Base-by-base conservation (phyloP, 1,284 basidiomycete species). In the Pseudomicrostroma phylloplanum region DNA sequence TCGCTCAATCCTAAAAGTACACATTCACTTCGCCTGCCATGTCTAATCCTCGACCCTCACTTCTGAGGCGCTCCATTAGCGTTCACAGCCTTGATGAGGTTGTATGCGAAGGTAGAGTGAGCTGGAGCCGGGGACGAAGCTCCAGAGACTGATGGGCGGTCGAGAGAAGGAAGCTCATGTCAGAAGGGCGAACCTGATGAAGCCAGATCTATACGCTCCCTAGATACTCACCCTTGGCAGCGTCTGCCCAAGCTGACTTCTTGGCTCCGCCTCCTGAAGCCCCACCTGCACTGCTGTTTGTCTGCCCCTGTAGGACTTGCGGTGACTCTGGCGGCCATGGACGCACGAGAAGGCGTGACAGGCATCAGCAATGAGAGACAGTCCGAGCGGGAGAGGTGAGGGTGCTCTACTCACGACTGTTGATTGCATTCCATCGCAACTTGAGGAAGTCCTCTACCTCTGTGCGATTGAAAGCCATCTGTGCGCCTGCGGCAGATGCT, bases 51-150 rank as follows among this genome's bases (percentile, higher is more conserved):
- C 30, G 30, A 36, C 30, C 30, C 9, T 36, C 9, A 36, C 30
- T 36, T 36, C 30, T 36, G 30, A 36, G 30, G 30, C 9, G 30
- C 30, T 9, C 3, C 30, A 9, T 36, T 36, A 36, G 30, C 21
- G 23, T 25, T 25, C 8, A 19, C 51, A 54, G 51, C 51, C 51
- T 54, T 54, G 51, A 54, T 54, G 51, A 54, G 51, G 26, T 54
- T 54, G 51, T 19, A 15, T 23, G 51, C 51, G 21, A 54, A 54
- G 51, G 21, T 25, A 15, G 51, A 54, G 8, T 19, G 15, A 8
- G 15, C 21, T 15, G 17, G 51, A 26, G 21, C 17, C 23, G 15
- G n/a, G 21, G 51, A 19, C 3, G 51, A 15, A 2, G 51, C 25
- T 6, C 21, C 51, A 13, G 15, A 13, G 51, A 15, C 51, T 17